A percentile compares a stretch with the other conserved stretches of the same genome.
phyloP scores from a whole-genome alignment of 345 rosid species.

The Noccaea caerulescens region DNA sequence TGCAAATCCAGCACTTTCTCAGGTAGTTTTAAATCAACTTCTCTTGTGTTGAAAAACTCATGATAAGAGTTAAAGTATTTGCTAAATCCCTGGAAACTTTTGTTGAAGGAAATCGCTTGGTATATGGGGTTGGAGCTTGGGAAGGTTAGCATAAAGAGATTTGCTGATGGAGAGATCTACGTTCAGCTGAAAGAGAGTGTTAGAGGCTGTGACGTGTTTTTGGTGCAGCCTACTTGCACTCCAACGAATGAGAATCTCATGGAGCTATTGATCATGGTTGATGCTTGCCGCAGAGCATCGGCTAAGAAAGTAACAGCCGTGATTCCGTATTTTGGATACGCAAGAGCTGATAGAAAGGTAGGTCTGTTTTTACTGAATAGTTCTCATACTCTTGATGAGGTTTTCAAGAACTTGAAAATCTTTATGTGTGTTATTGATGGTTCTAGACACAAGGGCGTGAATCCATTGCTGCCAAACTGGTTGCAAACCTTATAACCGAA shows the following conservation, averaged over 20 bases:
- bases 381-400: neutral
- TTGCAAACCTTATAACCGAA: conserved; percentile 93
- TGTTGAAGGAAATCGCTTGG: conserved; percentile 86
- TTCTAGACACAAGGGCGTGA: conserved; percentile 97
- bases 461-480: conserved; percentile 96
- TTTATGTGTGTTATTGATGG: neutral
- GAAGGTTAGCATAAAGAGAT: conserved; percentile 81
- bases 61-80: neutral
- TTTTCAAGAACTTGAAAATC: neutral
- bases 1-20: conserved; percentile 71
- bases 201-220: conserved; percentile 91
- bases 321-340: conserved; percentile 96
- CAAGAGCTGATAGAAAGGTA: conserved; percentile 98
- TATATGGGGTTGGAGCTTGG: conserved; percentile 97
- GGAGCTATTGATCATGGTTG: conserved; percentile 92
- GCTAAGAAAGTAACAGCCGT: conserved; percentile 94
- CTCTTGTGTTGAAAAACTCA: no score
- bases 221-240: conserved; percentile 94
- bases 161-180: conserved; percentile 96
- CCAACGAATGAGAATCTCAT: conserved; percentile 98
- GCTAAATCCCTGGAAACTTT: neutral
- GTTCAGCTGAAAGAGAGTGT: conserved; percentile 97
- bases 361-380: neutral
- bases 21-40: conserved; percentile 44
- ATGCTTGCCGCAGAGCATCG: conserved; percentile 96